phyloP scores from a whole-genome alignment of 495 filamentous ascomycete genomes.

The Lentithecium fluviatile region DNA sequence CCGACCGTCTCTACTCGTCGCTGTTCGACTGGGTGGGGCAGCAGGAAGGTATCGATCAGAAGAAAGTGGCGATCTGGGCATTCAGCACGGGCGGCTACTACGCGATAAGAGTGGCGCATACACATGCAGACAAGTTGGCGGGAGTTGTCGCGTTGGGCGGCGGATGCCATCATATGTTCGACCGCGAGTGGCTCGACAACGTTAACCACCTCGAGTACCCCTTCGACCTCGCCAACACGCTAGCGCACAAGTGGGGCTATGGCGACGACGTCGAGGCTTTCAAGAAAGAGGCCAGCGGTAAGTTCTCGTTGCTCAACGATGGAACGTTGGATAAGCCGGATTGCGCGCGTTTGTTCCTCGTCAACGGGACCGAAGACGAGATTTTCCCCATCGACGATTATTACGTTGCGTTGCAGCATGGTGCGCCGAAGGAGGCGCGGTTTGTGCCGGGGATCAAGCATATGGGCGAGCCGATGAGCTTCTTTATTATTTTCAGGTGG shows the following conservation, averaged over 20 bases:
- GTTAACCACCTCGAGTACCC: slow-evolving; percentile 78
- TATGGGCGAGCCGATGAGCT: slow-evolving; percentile 48
- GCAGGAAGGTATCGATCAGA: slow-evolving; percentile 60
- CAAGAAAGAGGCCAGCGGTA: slow-evolving; percentile 58
- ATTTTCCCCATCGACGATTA: slow-evolving; percentile 78
- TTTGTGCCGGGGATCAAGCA: slow-evolving; percentile 43
- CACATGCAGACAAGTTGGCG: slow-evolving; percentile 57
- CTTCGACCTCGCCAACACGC: slow-evolving; percentile 61
- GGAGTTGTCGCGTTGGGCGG: slow-evolving; percentile 71
- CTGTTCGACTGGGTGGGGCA: slow-evolving; percentile 65
- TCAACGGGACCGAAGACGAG: slow-evolving; percentile 70
- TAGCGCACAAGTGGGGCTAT: slow-evolving; percentile 73
- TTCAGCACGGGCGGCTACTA: slow-evolving; percentile 76
- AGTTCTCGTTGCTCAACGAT: slow-evolving; percentile 71
- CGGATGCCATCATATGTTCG: slow-evolving; percentile 69
- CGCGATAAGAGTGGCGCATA: slow-evolving; percentile 70
- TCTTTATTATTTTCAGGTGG: slow-evolving; percentile 46
- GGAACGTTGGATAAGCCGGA: slow-evolving; percentile 61
- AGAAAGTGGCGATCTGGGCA: slow-evolving; percentile 66
- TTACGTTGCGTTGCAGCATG: slow-evolving; percentile 66
- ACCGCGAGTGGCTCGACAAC: slow-evolving; percentile 60
- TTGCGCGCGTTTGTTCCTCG: slow-evolving; percentile 61
- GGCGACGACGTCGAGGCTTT: slow-evolving; percentile 57
- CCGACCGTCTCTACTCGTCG: slow-evolving; percentile 61
- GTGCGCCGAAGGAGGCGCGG: slow-evolving; percentile 68